A percentile compares a stretch with the other conserved stretches of the same genome.
Evolutionary conservation across 2,329 filamentous ascomycete species (phyloP).

Genomic region (Fusarium fujikuroi): DNA sequence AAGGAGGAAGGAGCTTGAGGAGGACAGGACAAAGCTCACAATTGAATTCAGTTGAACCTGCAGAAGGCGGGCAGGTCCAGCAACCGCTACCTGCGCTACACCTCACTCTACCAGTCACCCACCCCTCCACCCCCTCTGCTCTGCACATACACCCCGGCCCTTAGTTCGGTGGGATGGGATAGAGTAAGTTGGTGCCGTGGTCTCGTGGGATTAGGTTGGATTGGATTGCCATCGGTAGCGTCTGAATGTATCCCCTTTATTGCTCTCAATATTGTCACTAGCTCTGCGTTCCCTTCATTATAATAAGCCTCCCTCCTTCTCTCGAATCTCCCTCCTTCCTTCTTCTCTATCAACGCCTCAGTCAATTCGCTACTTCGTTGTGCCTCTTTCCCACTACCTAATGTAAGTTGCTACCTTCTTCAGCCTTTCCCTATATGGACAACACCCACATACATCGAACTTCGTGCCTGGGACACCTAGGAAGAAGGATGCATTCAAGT

Average conservation of each 20-base stretch:
- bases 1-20: slow-evolving; percentile 14
- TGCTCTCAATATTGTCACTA: slow-evolving; percentile 25
- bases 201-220: slow-evolving; percentile 28
- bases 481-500: not conserved
- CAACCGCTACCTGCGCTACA: not conserved
- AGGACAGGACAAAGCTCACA: slow-evolving; percentile 6
- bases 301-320: slow-evolving; percentile 38
- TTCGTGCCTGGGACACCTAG: not conserved
- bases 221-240: slow-evolving; percentile 16
- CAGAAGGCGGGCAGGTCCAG: not conserved
- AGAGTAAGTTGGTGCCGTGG: slow-evolving; percentile 5
- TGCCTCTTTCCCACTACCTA: slow-evolving; percentile 30
- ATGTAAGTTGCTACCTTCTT: slow-evolving; percentile 32
- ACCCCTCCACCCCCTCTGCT: slow-evolving; percentile 1
- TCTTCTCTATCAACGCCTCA: slow-evolving; percentile 38
- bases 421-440: slow-evolving; percentile 1
- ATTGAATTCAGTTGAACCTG: slow-evolving; percentile 13
- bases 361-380: slow-evolving; percentile 39
- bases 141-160: not conserved
- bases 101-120: not conserved
- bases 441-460: not conserved
- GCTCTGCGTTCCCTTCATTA: slow-evolving; percentile 34
- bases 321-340: slow-evolving; percentile 10
- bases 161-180: slow-evolving; percentile 12
- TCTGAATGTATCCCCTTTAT: slow-evolving; percentile 32